phyloP scores from a whole-genome alignment of 2,329 filamentous ascomycete species.

The Arthrobotrys sphaeroides region DNA sequence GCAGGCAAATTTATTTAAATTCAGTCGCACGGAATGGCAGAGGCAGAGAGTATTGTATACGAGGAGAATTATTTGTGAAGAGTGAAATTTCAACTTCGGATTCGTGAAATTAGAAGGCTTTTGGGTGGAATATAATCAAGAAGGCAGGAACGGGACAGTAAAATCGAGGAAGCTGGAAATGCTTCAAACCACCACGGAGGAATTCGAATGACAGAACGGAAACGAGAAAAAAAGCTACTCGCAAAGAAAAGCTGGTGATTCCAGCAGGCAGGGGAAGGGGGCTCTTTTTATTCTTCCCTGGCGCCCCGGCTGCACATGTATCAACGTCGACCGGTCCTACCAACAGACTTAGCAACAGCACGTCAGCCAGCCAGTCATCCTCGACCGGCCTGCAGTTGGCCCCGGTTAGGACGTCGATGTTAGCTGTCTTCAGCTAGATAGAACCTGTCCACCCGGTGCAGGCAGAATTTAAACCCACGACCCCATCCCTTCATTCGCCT shows the following conservation, averaged over 20 bases:
- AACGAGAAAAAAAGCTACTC: neutral
- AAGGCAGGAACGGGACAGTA: conserved; percentile 2
- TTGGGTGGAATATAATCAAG: neutral
- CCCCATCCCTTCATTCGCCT: conserved; percentile 13
- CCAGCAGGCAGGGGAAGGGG: conserved; percentile 13
- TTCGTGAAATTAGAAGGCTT: neutral
- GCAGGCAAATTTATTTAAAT: conserved; percentile 4
- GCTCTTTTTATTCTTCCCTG: conserved; percentile 30
- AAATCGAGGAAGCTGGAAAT: conserved; percentile 25
- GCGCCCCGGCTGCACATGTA: no score
- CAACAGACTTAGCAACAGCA: no score
- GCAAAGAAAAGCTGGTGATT: neutral
- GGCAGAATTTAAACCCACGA: conserved; percentile 4
- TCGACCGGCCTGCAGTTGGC: neutral
- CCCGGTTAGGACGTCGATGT: conserved; percentile 2
- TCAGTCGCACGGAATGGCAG: neutral
- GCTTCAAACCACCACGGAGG: conserved; percentile 31
- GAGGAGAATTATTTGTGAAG: neutral
- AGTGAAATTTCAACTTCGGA: no score
- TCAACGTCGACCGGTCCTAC: no score
- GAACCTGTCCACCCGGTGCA: conserved; percentile 20
- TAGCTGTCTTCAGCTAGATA: conserved; percentile 33
- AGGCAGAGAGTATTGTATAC: neutral
- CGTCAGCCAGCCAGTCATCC: neutral
- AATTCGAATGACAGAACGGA: no score